A percentile compares a stretch with the other conserved stretches of the same genome.
phyloP scores from a whole-genome alignment of 1,139 yeast species.

The Blastobotrys proliferans region DNA sequence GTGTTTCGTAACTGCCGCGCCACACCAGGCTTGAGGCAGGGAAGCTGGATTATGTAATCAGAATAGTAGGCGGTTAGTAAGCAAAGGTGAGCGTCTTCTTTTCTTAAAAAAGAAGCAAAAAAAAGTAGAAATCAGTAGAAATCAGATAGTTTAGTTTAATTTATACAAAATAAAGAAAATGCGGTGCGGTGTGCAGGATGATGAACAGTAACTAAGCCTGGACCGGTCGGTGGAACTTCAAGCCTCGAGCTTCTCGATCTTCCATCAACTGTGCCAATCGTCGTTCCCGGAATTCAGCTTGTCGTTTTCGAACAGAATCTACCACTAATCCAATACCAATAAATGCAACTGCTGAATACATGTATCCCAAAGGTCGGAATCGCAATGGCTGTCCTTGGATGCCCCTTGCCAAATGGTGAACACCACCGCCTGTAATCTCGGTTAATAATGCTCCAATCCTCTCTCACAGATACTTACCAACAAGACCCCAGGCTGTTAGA shows the following conservation, averaged over 20 bases:
- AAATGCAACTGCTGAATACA: conserved; percentile 32
- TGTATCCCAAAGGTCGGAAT: conserved; percentile 35
- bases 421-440: conserved; percentile 32
- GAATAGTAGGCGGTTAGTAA: no score
- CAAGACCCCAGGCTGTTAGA: conserved; percentile 34
- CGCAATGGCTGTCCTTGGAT: conserved; percentile 36
- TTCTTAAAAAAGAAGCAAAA: no score
- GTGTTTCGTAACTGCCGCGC: no score
- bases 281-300: conserved; percentile 32
- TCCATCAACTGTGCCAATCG: conserved; percentile 30
- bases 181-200: no score
- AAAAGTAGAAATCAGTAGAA: no score
- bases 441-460: background rate
- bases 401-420: conserved; percentile 37
- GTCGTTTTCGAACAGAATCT: conserved; percentile 31
- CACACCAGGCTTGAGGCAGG: no score
- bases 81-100: no score
- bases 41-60: no score
- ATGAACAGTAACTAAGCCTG: no score
- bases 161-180: no score
- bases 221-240: conserved; percentile 20
- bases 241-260: conserved; percentile 34
- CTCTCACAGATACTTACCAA: conserved; percentile 19
- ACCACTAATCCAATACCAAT: conserved; percentile 33
- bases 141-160: no score